Percentiles rank a stretch among this genome's conserved stretches.
phyloP scores from a whole-genome alignment of 768 basidiomycete species.

The Astraeus odoratus region DNA sequence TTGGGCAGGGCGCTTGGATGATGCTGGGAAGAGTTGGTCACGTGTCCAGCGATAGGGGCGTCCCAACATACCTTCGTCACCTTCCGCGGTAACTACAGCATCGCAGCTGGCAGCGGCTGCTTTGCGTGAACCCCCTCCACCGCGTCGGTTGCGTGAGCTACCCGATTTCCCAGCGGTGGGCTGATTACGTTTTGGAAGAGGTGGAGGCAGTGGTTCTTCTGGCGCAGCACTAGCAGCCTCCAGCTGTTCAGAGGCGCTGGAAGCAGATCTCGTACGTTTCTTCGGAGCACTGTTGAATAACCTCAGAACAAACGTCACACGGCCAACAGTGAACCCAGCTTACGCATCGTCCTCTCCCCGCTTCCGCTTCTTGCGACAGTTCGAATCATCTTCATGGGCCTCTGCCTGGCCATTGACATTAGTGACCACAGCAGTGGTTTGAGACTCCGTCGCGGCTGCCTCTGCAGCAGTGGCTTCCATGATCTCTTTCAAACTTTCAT shows the following conservation, averaged over 20 bases:
- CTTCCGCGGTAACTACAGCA: slow-evolving; percentile 33
- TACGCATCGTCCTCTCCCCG: slow-evolving; percentile 67
- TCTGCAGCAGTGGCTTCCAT: slow-evolving; percentile 71
- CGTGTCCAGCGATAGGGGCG: slow-evolving; percentile 25
- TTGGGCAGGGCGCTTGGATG: slow-evolving; percentile 33
- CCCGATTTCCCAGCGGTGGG: slow-evolving; percentile 17
- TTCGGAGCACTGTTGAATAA: slow-evolving; percentile 37
- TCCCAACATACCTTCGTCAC: slow-evolving; percentile 52
- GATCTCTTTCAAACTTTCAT: slow-evolving; percentile 76
- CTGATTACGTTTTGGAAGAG: slow-evolving; percentile 25
- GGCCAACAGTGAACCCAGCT: slow-evolving; percentile 21
- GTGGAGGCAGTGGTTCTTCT: slow-evolving; percentile 34
- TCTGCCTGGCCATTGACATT: slow-evolving; percentile 36
- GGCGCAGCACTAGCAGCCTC: slow-evolving; percentile 31
- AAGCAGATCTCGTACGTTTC: slow-evolving; percentile 74
- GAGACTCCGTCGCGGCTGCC: slow-evolving; percentile 48
- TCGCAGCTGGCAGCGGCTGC: slow-evolving; percentile 16
- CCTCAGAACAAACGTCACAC: slow-evolving; percentile 7
- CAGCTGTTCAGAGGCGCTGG: slow-evolving; percentile 57
- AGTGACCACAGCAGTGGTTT: slow-evolving; percentile 21
- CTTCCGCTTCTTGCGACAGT: slow-evolving; percentile 64
- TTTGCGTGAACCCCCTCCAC: slow-evolving; percentile 23
- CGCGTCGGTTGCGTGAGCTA: slow-evolving; percentile 24
- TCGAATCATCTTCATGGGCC: slow-evolving; percentile 43
- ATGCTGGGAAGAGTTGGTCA: slow-evolving; percentile 27